Evolutionary conservation across 768 basidiomycete species (phyloP), one percentile per base, ranked within the genome.

Genomic region (Lentinus tigrinus): DNA sequence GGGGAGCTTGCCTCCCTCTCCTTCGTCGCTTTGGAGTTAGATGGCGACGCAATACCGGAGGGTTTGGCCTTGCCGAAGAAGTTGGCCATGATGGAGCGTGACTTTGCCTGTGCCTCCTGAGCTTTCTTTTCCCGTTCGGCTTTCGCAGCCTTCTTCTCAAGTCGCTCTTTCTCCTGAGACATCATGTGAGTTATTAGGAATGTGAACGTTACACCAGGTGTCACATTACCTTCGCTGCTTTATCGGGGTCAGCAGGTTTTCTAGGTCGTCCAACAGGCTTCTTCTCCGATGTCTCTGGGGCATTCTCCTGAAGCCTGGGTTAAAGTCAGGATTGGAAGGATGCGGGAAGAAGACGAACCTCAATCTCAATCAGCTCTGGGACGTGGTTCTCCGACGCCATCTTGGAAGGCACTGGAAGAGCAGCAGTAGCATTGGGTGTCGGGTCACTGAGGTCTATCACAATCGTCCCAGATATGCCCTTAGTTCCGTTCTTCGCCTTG

Each of bases 11-110:
- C 65, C 1, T 69, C 64, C 14, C 70, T 21, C 62, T 39, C 61
- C 65, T 40, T 53, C 24, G 19, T 28, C 9, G 61, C 65, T 65
- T 65, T 46, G 56, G 62, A 54, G 38, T 57, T 66, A 47, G 69
- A 67, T 16, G 72, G 59, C 34, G 72, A 60, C 19, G 65, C 60
- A 36, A 60, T 40, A 3, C 63, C 53, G 4, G 62, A 60, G 14
- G 72, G 43, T 63, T 82, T 84, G 9, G 82, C 70, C 67, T 90
- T 91, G 28, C 80, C 77, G 70, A 95, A 92, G 75, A 93, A 95
- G 67, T 74, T 88, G 0, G 83, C 80, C 85, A 96, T 85, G 13
- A 91, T 72, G 8, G 85, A 86, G 28, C 85, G 82, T 4, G 91
- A 90, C 71, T 84, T 92, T 53, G 83, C 81, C 51, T 87, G 83